These are phyloP conservation scores for Clathrospora elynae DNA, from an alignment of 2,329 filamentous ascomycete genomes.

Conservation along the genomic window DNA sequence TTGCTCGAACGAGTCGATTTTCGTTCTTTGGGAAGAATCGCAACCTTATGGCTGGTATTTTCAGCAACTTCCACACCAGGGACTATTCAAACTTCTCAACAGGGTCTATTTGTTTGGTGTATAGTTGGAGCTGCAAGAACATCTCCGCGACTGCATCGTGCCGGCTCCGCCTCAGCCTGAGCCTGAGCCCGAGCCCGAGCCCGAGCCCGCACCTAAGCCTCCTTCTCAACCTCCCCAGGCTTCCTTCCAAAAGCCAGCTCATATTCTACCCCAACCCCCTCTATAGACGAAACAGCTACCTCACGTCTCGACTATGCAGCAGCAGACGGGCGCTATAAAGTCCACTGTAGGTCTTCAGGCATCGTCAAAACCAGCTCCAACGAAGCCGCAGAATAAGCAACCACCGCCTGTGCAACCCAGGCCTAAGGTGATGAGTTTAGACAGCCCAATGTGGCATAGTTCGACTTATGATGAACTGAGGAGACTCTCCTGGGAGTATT, in stretches of 20 bases:
- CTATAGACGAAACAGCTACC: too few relatives aligned
- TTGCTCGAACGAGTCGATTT: not conserved
- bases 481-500: slow-evolving; percentile 5
- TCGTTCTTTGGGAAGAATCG: slow-evolving; percentile 2
- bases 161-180: not conserved
- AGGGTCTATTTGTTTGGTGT: not conserved
- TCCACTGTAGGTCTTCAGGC: too few relatives aligned
- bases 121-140: slow-evolving; percentile 3
- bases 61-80: not conserved
- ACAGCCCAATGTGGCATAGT: not conserved
- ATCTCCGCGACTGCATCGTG: not conserved
- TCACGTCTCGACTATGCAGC: too few relatives aligned
- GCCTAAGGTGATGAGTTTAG: slow-evolving; percentile 4
- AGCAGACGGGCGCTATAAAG: too few relatives aligned
- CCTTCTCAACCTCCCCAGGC: not conserved
- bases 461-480: not conserved
- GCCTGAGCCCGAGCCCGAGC: not conserved
- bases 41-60: slow-evolving; percentile 1
- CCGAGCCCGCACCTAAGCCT: not conserved
- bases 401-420: not conserved
- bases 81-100: not conserved
- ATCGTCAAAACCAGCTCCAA: too few relatives aligned
- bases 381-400: too few relatives aligned
- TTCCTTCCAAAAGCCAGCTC: not conserved
- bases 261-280: too few relatives aligned